These are phyloP conservation scores for Gossypioides kirkii DNA, from an alignment of 345 rosid species.

Conservation along the genomic window DNA sequence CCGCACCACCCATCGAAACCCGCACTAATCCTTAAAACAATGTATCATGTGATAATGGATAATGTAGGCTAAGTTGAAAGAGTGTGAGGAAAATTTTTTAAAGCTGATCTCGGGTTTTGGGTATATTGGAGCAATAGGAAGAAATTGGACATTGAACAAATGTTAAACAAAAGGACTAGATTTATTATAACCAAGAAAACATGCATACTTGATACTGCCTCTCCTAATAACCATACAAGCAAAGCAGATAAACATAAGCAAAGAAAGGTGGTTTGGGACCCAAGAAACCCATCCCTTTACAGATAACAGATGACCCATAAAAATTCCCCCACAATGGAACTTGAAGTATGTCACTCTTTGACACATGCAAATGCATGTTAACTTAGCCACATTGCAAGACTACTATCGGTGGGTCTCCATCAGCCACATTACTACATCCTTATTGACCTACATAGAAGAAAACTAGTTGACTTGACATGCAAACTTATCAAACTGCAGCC, in stretches of 20 bases:
- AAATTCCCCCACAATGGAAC: neutral
- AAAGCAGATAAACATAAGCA: neutral
- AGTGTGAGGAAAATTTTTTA: neutral
- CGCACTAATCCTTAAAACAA: too few species aligned
- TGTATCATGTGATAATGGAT: too few species aligned
- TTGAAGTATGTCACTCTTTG: neutral
- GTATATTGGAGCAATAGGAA: neutral
- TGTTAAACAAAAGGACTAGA: slow-evolving; percentile 4
- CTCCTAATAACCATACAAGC: neutral
- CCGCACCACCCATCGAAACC: too few species aligned
- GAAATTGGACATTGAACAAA: neutral
- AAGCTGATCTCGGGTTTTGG: neutral
- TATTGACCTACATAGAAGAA: neutral
- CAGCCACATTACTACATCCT: neutral
- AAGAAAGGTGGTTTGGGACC: neutral
- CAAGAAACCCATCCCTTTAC: neutral
- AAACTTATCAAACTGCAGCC: slow-evolving; percentile 7
- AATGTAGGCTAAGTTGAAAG: too few species aligned
- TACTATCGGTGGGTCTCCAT: neutral
- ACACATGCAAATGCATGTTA: neutral
- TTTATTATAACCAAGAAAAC: slow-evolving; percentile 3
- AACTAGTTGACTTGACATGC: slow-evolving; percentile 14
- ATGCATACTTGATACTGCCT: neutral
- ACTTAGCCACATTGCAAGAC: neutral
- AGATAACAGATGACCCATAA: neutral